Percentiles rank a stretch among this genome's conserved stretches.
These are phyloP conservation scores for Gomphus bonarii DNA, from an alignment of 1,284 basidiomycete genomes.

Conservation along the genomic window DNA sequence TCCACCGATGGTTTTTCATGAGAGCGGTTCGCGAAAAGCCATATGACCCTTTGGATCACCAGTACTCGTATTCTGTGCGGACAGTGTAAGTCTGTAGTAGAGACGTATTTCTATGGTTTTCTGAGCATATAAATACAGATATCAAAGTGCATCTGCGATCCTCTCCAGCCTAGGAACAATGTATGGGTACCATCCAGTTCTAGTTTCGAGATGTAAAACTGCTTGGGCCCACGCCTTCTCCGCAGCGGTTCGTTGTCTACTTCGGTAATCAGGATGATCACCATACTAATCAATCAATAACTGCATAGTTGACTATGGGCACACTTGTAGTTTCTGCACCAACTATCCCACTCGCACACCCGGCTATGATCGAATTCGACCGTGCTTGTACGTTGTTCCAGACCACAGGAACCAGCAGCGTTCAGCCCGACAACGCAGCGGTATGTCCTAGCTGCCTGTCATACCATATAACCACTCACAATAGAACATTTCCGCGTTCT, in stretches of 20 bases:
- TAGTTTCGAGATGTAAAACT: constrained; percentile 10
- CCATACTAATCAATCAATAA: not conserved
- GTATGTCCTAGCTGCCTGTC: not conserved
- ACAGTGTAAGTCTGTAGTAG: constrained; percentile 6
- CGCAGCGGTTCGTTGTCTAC: constrained; percentile 3
- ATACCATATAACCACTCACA: not conserved
- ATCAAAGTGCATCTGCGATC: constrained; percentile 9
- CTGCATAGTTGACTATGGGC: constrained; percentile 8
- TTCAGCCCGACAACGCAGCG: constrained; percentile 10
- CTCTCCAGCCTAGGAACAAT: not conserved
- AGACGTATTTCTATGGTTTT: not conserved
- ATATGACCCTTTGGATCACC: constrained; percentile 9
- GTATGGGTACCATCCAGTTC: constrained; percentile 8
- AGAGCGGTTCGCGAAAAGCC: constrained; percentile 7
- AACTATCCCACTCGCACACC: constrained; percentile 10
- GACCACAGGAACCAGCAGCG: constrained; percentile 3
- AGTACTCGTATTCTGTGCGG: constrained; percentile 6
- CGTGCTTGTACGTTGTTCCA: constrained; percentile 9
- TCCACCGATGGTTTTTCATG: constrained; percentile 12
- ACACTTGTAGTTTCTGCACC: constrained; percentile 10
- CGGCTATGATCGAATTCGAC: constrained; percentile 11
- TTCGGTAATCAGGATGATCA: not conserved
- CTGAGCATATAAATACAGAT: not conserved
- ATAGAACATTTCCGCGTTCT: not conserved
- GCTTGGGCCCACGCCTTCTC: constrained; percentile 10